Evolutionary conservation across 2,329 filamentous ascomycete genomes (phyloP).

Genomic region (Rugonectria rugulosa): DNA sequence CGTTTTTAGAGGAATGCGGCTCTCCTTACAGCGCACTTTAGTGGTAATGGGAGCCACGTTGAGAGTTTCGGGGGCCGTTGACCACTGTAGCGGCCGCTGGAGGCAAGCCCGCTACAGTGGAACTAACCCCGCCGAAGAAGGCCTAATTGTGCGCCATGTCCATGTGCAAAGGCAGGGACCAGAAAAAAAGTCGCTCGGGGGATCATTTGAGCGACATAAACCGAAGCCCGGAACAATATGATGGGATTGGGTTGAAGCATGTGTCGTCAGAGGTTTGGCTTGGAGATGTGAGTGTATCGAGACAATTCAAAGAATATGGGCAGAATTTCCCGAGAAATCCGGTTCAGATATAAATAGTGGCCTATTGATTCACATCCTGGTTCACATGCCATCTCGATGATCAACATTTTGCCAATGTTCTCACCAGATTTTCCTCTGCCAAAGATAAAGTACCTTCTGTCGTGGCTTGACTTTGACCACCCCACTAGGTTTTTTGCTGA

Average conservation of each 20-base stretch:
- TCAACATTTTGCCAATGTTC: not conserved
- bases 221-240: slow-evolving; percentile 20
- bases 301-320: not conserved
- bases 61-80: slow-evolving; percentile 1
- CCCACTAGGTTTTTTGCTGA: slow-evolving; percentile 16
- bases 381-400: too few relatives aligned
- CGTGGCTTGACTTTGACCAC: slow-evolving; percentile 22
- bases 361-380: not conserved
- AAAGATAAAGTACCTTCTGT: slow-evolving; percentile 21
- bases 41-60: not conserved
- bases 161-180: slow-evolving; percentile 6
- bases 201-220: slow-evolving; percentile 25
- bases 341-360: slow-evolving; percentile 3
- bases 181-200: slow-evolving; percentile 24
- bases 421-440: slow-evolving; percentile 2
- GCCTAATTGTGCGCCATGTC: slow-evolving; percentile 2
- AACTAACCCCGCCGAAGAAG: slow-evolving; percentile 10
- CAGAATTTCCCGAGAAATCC: not conserved
- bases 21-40: slow-evolving; percentile 16
- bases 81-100: slow-evolving; percentile 8
- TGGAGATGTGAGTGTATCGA: slow-evolving; percentile 3
- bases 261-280: slow-evolving; percentile 15
- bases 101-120: slow-evolving; percentile 3
- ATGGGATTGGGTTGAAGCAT: slow-evolving; percentile 7
- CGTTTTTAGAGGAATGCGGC: slow-evolving; percentile 5